Conservation (phyloP, 2,329 filamentous ascomycete genomes). For the Aspergillus novoparasiticus region DNA sequence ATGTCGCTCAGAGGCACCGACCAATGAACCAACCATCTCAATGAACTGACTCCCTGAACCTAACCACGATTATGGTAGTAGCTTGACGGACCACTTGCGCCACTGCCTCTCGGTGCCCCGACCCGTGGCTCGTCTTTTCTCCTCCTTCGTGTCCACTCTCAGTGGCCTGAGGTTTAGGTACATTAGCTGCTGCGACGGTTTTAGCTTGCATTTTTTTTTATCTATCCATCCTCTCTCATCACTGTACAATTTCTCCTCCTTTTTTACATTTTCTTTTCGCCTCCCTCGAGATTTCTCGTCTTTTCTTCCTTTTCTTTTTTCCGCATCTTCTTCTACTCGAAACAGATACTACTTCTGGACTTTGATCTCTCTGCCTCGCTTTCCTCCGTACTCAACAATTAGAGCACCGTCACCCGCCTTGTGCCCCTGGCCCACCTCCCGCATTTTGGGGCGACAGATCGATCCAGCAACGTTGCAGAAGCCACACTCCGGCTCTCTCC, state of each 20-base stretch:
- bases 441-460: constrained; percentile 10
- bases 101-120: constrained; percentile 26
- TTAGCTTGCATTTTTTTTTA: constrained; percentile 21
- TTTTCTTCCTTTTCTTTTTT: constrained; percentile 19
- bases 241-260: constrained; percentile 11
- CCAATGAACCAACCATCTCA: constrained; percentile 1
- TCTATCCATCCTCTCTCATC: background rate
- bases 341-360: constrained; percentile 4
- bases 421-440: constrained; percentile 8
- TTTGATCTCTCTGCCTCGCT: constrained; percentile 7
- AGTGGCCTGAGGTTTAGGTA: constrained; percentile 26
- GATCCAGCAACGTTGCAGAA: constrained; percentile 22
- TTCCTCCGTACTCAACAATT: background rate
- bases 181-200: constrained; percentile 11
- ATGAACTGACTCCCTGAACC: constrained; percentile 6
- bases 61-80: constrained; percentile 10
- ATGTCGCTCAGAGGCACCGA: background rate
- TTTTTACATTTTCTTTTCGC: constrained; percentile 16
- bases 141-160: constrained; percentile 15
- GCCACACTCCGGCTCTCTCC: constrained; percentile 15
- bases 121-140: constrained; percentile 29
- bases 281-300: constrained; percentile 13
- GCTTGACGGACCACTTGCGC: constrained; percentile 21
- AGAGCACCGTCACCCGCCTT: background rate
- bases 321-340: constrained; percentile 11